Evolutionary conservation across 2,329 filamentous ascomycete species (phyloP), one percentile per base, ranked within the genome.

Genomic region (Ceratocystis albifundus): DNA sequence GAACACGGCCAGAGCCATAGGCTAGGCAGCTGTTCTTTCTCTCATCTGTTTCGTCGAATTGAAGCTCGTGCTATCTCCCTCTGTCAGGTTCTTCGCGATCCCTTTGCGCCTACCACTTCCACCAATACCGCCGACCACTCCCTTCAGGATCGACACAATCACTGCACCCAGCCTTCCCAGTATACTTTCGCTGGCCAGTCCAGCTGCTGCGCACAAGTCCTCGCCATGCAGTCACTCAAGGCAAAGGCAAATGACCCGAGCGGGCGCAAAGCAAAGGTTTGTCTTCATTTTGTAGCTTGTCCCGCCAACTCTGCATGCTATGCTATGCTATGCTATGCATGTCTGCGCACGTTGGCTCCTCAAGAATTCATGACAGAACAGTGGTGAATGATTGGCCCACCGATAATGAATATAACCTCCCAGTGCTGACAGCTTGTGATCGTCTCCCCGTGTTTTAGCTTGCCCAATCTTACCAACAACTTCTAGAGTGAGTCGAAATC

Each of bases 401-500:
- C 22, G 48, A 53, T 10, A 53, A 53, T 28, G 25, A 22, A 25
- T 53, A 53, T 25, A 53, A 28, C 8, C 22, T 5, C 15, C 22
- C 10, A 53, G 25, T 12, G 48, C 48, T 53, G 22, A 53, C 30
- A 59, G 55, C 20, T 32, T 28, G 28, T 59, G 55, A 59, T 59
- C 28, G 17, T 30, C 55, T 15, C 8, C 55, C n/a, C 53, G 64
- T 57, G 8, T 44, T 61, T 22, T 61, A 96, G 92, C 92, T 99
- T 80, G 90, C 92, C 75, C 89, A 88, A 77, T 97, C 94, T 71
- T 99, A 99, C 79, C 89, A 96, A 80, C 89, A 96, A 78, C 84
- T 99, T 73, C 85, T 99, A 73, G 88, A 95, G 90, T 96, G 85
- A 78, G 88, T 78, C 36, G 36, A 15, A 41, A 15, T 41, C 61